Evolutionary conservation across 495 filamentous ascomycete genomes (phyloP).

Genomic region (Talaromyces adpressus): DNA sequence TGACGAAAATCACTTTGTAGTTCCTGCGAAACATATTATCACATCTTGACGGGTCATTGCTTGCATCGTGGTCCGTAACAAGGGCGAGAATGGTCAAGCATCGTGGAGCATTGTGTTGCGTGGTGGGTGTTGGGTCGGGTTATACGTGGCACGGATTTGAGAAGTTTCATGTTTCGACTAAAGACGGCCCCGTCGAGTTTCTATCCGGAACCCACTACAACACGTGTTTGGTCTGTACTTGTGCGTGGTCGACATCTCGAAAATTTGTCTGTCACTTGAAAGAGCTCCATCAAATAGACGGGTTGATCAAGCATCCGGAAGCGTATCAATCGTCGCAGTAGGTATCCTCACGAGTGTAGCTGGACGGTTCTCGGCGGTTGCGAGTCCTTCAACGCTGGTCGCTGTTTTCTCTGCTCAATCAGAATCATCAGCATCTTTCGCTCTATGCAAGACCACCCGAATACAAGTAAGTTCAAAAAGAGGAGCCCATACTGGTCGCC

Average conservation of each 20-base stretch:
- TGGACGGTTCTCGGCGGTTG: neutral
- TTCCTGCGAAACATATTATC: neutral
- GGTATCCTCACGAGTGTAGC: slow-evolving; percentile 7
- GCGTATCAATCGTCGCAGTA: slow-evolving; percentile 2
- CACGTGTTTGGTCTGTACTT: neutral
- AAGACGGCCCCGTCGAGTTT: neutral
- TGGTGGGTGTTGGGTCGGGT: neutral
- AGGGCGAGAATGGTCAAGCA: neutral
- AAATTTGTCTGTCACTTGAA: neutral
- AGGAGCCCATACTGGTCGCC: slow-evolving; percentile 70
- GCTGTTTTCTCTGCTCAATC: slow-evolving; percentile 4
- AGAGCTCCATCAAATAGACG: neutral
- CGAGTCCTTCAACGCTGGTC: neutral
- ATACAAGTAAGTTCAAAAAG: neutral
- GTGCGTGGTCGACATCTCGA: neutral
- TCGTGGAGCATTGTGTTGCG: neutral
- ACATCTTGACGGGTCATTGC: neutral
- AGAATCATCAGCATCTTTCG: neutral
- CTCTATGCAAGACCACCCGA: neutral
- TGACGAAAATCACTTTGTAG: neutral
- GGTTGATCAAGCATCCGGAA: neutral
- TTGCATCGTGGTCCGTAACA: neutral
- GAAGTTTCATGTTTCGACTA: neutral
- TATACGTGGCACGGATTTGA: neutral
- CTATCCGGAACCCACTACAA: neutral